phyloP scores from a whole-genome alignment of 1,284 basidiomycete species.

The Boletus sp. region DNA sequence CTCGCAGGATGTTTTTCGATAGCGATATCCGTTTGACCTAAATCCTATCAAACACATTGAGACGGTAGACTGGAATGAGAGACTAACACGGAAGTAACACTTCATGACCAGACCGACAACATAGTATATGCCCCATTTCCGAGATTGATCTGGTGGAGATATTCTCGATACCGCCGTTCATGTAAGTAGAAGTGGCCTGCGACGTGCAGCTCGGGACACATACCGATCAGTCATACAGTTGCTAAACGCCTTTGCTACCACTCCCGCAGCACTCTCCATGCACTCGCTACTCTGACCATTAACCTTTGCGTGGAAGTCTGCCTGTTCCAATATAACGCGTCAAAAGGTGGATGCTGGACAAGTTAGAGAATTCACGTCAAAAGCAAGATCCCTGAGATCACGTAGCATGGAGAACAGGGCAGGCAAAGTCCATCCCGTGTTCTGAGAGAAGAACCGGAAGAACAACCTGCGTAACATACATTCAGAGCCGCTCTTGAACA shows the following conservation, averaged over 20 bases:
- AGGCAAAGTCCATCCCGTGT: slow-evolving; percentile 83
- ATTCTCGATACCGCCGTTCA: slow-evolving; percentile 46
- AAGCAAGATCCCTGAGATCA: slow-evolving; percentile 81
- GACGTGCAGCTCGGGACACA: slow-evolving; percentile 20
- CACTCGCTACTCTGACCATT: slow-evolving; percentile 66
- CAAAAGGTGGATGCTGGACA: not conserved
- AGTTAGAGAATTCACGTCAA: slow-evolving; percentile 53
- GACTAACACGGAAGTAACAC: slow-evolving; percentile 87
- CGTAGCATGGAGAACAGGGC: slow-evolving; percentile 78
- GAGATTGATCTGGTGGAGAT: slow-evolving; percentile 73
- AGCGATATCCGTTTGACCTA: slow-evolving; percentile 91
- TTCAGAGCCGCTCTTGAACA: not conserved
- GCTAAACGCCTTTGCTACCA: slow-evolving; percentile 91
- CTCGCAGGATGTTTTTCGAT: slow-evolving; percentile 90
- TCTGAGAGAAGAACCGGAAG: slow-evolving; percentile 74
- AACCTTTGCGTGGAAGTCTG: slow-evolving; percentile 65
- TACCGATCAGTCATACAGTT: slow-evolving; percentile 90
- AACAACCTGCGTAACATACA: slow-evolving; percentile 58
- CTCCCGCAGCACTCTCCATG: slow-evolving; percentile 91
- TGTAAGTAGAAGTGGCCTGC: slow-evolving; percentile 2
- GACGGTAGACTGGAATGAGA: not conserved
- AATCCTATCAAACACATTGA: slow-evolving; percentile 4
- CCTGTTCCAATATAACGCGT: slow-evolving; percentile 45
- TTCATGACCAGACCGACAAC: slow-evolving; percentile 93
- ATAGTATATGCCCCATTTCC: slow-evolving; percentile 94